Evolutionary conservation across 805 yeast species (phyloP).

Genomic region (Kurtzmaniella fragi): DNA sequence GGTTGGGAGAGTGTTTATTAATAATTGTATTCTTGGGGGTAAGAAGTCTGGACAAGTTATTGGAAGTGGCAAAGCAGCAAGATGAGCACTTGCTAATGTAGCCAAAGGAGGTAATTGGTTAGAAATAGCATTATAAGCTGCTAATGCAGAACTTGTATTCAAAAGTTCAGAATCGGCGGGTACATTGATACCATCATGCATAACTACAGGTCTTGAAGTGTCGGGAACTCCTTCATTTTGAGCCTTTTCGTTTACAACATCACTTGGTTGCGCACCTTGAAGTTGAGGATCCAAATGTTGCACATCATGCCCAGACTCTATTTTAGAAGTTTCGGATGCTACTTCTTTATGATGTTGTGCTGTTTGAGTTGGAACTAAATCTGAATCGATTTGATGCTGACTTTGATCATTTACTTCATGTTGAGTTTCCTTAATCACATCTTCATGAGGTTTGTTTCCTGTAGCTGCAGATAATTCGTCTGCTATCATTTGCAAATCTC

Average conservation of each 20-base stretch:
- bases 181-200: conserved; percentile 14
- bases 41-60: conserved; percentile 51
- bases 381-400: neutral
- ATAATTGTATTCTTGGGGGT: conserved; percentile 58
- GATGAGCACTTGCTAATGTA: conserved; percentile 39
- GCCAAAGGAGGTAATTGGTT: conserved; percentile 34
- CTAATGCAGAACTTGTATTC: conserved; percentile 35
- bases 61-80: conserved; percentile 57
- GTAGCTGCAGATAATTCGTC: conserved; percentile 29
- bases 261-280: conserved; percentile 1
- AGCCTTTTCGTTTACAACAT: conserved; percentile 1
- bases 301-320: neutral
- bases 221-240: neutral
- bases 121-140: conserved; percentile 38
- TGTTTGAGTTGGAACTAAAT: neutral
- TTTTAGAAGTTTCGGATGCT: neutral
- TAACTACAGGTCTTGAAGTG: conserved; percentile 2
- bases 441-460: conserved; percentile 6
- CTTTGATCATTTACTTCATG: conserved; percentile 1
- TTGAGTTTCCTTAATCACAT: neutral
- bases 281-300: too few species aligned
- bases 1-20: conserved; percentile 66
- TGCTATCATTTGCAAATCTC: conserved; percentile 26
- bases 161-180: conserved; percentile 40
- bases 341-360: neutral